Base-by-base conservation (phyloP, 1,284 basidiomycete genomes). In the Singerocomus inundabilis region DNA sequence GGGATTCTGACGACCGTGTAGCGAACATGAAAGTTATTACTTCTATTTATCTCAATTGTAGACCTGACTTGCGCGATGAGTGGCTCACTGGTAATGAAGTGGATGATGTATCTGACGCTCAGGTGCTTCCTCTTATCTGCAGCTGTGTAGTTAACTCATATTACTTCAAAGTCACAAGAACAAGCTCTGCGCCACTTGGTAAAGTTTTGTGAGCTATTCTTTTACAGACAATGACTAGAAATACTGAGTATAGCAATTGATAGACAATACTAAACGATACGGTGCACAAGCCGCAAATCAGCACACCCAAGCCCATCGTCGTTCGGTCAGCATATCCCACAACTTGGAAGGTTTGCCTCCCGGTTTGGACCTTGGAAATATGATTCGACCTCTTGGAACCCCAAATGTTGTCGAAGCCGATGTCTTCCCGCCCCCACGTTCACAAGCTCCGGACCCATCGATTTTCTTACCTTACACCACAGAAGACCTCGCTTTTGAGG, bases 21-120 rank as follows among this genome's bases (percentile, higher is more conserved):
- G 93, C 91, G 24, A 99, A 99, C 68, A 99, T 99, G 97, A 97
- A 98, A 71, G 91, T 98, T 53, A 99, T 99, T 64, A 99, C 97
- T 5, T 88, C 93, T 28, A 98, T 99, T 57, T 99, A 99, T 69
- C 77, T 99, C 52, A 97, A 98, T 64, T 98, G 95, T 67, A 80
- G 96, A 46, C 96, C 97, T 10, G 94, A 98, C 63, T 77, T 99
- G 45, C 82, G 96, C 33, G 97, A 99, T 69, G 97, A 99, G 66
- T 99, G 97, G 97, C 77, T 99, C 33, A 90, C 93, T 12, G 93
- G 93, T 2, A 86, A 85, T 16, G 97, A 99, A 65, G 85, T 93
- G 6, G 96, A 99, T 61, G 90, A 92, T 55, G 90, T 91, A 48
- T 78, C 88, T 28, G 96, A 88, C 64, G 87, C 89, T 42, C 83